Base-by-base conservation (phyloP, 2,329 filamentous ascomycete genomes). In the Diaporthe citriasiana region DNA sequence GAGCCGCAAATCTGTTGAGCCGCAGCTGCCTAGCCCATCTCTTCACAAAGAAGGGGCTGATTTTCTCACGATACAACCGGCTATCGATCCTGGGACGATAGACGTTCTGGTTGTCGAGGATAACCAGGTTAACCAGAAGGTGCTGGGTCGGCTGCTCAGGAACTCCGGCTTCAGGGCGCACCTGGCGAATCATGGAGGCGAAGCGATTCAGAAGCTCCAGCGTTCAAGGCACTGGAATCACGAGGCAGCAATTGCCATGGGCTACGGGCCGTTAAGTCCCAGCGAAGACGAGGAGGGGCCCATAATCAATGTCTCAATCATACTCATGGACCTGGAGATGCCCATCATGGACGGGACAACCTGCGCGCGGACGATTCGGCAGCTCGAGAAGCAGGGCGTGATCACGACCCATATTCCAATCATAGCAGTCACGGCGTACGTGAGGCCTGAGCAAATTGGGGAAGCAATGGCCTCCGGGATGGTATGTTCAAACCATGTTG, bases 311-410 rank as follows among this genome's bases (percentile, higher is more conserved):
- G 87, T 94, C 33, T 90, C 90, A 12, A 87, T 95, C 59, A 91
- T 95, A 17, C 82, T 95, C 8, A 95, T 95, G 93, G 94, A 95
- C 79, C 86, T 95, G 63, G 93, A 95, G 79, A 95, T 95, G 93
- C 82, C 93, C 1, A 88, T 95, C 56, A 95, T 95, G 93, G 93
- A 95, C 78, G 94, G 94, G 47, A 89, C 94, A 82, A 93, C 92
- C 2, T 94, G 93, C 76, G 91, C 93, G 17, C 87, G 88, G 55
- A 89, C 86, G 74, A 95, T 96, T 70, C 88, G 94, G 25, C 88
- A 92, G 74, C 85, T 94, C 25, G 93, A 95, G 80, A 84, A 83
- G 65, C 86, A 89, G 70, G 90, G 90, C 27, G 89, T 87, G 42
- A 88, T 94, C 63, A 85, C 88, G 25, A 84, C 86, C 66, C 93